Evolutionary conservation across 805 yeast genomes (phyloP), one percentile per base, ranked within the genome.

Genomic region (Metschnikowia cubensis): DNA sequence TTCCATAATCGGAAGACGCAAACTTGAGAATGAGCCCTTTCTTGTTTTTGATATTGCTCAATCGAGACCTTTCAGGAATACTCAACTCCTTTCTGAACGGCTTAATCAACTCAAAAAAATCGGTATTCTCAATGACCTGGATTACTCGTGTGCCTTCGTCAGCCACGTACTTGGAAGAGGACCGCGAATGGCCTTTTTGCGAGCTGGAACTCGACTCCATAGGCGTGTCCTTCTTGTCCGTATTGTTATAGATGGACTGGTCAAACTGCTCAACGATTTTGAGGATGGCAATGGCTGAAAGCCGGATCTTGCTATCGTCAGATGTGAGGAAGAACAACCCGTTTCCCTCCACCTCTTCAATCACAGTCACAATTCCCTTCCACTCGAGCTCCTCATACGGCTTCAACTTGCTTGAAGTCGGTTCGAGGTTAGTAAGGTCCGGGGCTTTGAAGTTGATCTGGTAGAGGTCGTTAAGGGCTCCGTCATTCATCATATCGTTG

Each of bases 291-390:
- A 91, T 73, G 0, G 96, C 98, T 42, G 84, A 69, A 51, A 82
- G 83, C 48, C 99, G 74, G 11, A 89, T 79, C 21, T 79, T 74
- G 39, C 85, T 76, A 62, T 90, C 96, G 57, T 90, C 95, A 1
- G 96, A 88, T 59, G 96, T 88, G 20, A 94, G 71, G 61, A 95
- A 92, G 60, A 89, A 94, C 31, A 94, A 68, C 0, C 97, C 99
- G 62, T 91, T 89, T 0, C 99, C 97, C 67, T 94, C 99, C 8
- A 92, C 88, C 54, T 92, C 97, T 66, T 94, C 98, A 42, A 94
- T 84, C 0, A 87, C 85, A 0, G 96, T 86, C 54, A 89, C 83
- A 15, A 89, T 82, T 42, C 82, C 83, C 57, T 87, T 88, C 78
- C 89, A 75, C 61, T 87, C 92, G 35, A 87, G 65, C 50, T 83